A percentile compares a stretch with the other conserved stretches of the same genome.
These are phyloP conservation scores for Tilletia caries DNA, from an alignment of 1,284 basidiomycete genomes.

Conservation along the genomic window DNA sequence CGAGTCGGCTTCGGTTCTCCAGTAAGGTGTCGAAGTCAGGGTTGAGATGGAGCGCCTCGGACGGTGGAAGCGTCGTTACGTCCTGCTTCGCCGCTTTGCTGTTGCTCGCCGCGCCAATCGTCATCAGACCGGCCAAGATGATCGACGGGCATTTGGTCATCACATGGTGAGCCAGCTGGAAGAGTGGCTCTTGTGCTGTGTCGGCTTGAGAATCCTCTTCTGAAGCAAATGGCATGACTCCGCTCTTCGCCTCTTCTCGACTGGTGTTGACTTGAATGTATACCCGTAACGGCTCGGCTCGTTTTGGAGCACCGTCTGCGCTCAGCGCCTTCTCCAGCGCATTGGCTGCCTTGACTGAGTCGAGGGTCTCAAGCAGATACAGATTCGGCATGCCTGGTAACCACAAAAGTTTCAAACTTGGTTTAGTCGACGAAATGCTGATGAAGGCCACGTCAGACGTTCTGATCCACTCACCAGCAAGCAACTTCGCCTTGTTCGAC, in stretches of 20 bases:
- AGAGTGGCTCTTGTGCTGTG: constrained; percentile 59
- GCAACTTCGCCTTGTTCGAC: constrained; percentile 86
- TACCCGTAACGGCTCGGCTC: constrained; percentile 65
- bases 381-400: constrained; percentile 78
- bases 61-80: constrained; percentile 64
- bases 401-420: background rate
- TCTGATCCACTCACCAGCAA: constrained; percentile 66
- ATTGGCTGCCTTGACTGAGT: constrained; percentile 77
- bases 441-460: too few species aligned
- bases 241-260: constrained; percentile 82
- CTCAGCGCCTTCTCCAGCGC: constrained; percentile 75
- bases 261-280: constrained; percentile 94
- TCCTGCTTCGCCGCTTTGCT: constrained; percentile 24
- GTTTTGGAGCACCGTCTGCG: constrained; percentile 53
- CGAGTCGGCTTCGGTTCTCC: constrained; percentile 64
- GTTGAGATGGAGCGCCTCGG: constrained; percentile 64
- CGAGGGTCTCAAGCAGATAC: constrained; percentile 83
- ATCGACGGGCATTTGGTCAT: constrained; percentile 70
- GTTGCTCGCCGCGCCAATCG: constrained; percentile 71
- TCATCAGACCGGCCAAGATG: constrained; percentile 84
- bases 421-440: background rate
- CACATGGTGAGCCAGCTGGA: constrained; percentile 70
- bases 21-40: constrained; percentile 75
- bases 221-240: constrained; percentile 64
- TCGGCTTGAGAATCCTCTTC: constrained; percentile 26